Evolutionary conservation across 2,329 filamentous ascomycete genomes (phyloP).

Genomic region (Cercospora berteroae): DNA sequence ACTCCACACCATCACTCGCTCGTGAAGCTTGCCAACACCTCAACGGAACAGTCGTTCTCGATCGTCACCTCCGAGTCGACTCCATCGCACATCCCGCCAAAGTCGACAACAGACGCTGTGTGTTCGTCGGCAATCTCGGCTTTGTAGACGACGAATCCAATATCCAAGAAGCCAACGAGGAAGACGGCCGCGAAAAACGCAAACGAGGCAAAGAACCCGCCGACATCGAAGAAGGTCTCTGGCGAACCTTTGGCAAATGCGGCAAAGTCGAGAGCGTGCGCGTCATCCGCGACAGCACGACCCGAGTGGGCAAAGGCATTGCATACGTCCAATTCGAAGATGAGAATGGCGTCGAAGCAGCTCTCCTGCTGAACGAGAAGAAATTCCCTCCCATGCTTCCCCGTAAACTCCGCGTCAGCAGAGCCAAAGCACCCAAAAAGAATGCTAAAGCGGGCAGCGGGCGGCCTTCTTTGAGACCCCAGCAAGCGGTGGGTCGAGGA

Average conservation of each 20-base stretch:
- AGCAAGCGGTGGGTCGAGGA: conserved; percentile 5
- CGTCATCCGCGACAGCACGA: conserved; percentile 83
- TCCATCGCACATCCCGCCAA: conserved; percentile 82
- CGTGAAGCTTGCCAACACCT: conserved; percentile 72
- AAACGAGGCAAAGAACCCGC: conserved; percentile 72
- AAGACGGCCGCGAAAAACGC: conserved; percentile 58
- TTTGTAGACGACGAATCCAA: conserved; percentile 91
- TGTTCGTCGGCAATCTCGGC: conserved; percentile 93
- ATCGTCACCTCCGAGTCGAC: conserved; percentile 86
- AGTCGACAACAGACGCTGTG: conserved; percentile 81
- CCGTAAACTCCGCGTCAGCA: conserved; percentile 76
- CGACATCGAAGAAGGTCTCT: conserved; percentile 90
- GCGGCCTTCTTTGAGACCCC: conserved; percentile 28
- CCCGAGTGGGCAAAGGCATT: conserved; percentile 92
- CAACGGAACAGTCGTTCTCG: conserved; percentile 80
- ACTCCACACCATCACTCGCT: conserved; percentile 71
- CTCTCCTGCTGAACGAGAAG: conserved; percentile 82
- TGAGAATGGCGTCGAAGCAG: conserved; percentile 83
- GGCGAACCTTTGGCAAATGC: conserved; percentile 72
- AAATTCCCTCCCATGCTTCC: conserved; percentile 94
- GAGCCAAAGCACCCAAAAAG: conserved; percentile 70
- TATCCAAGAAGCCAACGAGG: conserved; percentile 59
- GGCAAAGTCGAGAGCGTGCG: conserved; percentile 91
- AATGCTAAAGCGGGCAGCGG: conserved; percentile 43
- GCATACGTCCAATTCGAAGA: conserved; percentile 97